Base-by-base conservation (phyloP, 352 stramenopile species). In the Globisporangium iwayamae region DNA sequence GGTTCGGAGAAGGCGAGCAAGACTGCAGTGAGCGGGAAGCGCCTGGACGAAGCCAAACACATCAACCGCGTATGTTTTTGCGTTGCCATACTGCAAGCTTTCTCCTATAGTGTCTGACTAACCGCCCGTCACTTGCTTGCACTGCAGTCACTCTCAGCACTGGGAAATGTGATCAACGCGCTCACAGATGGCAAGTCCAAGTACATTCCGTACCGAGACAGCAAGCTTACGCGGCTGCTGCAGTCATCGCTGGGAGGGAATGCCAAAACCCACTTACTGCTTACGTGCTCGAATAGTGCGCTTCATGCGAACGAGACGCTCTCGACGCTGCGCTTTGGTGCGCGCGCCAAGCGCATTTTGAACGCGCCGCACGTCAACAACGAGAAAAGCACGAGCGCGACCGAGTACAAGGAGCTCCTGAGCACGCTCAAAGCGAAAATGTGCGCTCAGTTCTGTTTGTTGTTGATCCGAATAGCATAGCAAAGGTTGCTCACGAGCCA, bases 251-350 rank as follows among this genome's bases (percentile, higher is more conserved):
- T 98, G 0, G 91, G 85, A 5, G 93, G 89, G 10, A 97, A 96
- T 65, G 85, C 87, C 25, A 91, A 92, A 58, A 97, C 89, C 20
- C 78, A 96, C 52, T 75, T 98, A 66, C 63, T 98, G 18, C 65
- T 90, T 45, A 87, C 81, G 25, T 84, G 76, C 47, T 85, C 82
- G 5, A 71, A 59, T 20, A 76, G 61, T 11, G 60, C 50, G 45
- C 28, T 53, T 2, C 74, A 91, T 45, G 25, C 73, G 2, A 74
- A 91, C 10, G 85, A 94, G 63, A 94, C 92, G 39, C 67, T 96
- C 32, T 93, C 83, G 18, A 97, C 93, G 18, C 67, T 98, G 43
- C 93, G 94, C 32, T 98, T 98, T 50, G 92, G 92, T 1, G 81
- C 89, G 18, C 76, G 92, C 2, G 91, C 92, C 41, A 97, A 96